Evolutionary conservation across 176 grass and related monocot species (phyloP).

Genomic region (Metroxylon sagu): DNA sequence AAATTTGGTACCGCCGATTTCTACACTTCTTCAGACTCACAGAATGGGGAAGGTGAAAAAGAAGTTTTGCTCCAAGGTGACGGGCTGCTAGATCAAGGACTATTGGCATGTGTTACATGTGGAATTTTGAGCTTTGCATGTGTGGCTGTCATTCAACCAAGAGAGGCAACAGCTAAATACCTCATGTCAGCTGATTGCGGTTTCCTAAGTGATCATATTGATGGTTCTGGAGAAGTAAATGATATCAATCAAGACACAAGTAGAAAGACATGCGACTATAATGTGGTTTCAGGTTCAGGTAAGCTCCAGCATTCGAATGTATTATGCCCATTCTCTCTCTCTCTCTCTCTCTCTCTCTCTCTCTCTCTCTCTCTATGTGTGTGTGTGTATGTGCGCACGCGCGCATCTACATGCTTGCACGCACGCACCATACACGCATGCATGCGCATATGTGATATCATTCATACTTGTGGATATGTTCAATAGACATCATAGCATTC

Average conservation of each 20-base stretch:
- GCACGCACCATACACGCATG: too few relatives aligned
- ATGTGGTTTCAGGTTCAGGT: slow-evolving; percentile 3
- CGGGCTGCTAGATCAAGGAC: slow-evolving; percentile 67
- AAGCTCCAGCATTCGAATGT: background rate
- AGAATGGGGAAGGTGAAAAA: slow-evolving; percentile 35
- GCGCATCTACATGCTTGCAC: too few relatives aligned
- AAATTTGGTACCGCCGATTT: slow-evolving; percentile 26
- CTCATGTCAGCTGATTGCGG: slow-evolving; percentile 58
- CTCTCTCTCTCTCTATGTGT: too few relatives aligned
- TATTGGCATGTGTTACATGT: slow-evolving; percentile 86
- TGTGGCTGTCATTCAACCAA: slow-evolving; percentile 87
- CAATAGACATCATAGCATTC: too few relatives aligned
- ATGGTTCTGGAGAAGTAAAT: slow-evolving; percentile 26
- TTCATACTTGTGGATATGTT: too few relatives aligned
- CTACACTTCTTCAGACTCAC: slow-evolving; percentile 24
- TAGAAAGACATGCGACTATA: background rate
- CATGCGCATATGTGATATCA: too few relatives aligned
- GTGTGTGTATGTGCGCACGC: too few relatives aligned
- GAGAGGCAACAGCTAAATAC: slow-evolving; percentile 45
- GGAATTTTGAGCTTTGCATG: slow-evolving; percentile 99
- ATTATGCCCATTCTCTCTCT: too few relatives aligned
- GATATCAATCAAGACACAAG: slow-evolving; percentile 4
- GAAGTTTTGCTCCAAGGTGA: slow-evolving; percentile 24
- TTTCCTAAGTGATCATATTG: slow-evolving; percentile 38
- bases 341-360: too few relatives aligned